A percentile compares a stretch with the other conserved stretches of the same genome.
phyloP scores from a whole-genome alignment of 1,139 yeast species.

The Debaryomyces robertsiae region DNA sequence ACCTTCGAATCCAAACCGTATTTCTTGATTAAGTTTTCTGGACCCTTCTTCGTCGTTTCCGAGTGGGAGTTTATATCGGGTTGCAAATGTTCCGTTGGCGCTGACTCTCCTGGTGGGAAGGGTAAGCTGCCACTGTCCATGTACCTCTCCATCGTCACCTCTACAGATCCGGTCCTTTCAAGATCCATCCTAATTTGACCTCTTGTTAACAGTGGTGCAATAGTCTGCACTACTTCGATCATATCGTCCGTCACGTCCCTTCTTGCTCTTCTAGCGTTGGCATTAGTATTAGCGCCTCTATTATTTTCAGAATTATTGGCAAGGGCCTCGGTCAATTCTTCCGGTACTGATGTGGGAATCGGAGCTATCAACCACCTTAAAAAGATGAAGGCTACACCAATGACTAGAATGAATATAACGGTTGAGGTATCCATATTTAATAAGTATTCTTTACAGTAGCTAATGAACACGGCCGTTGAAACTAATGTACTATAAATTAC shows the following conservation, averaged over 20 bases:
- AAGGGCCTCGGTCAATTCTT: conserved; percentile 23
- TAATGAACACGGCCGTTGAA: not conserved
- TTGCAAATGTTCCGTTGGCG: conserved; percentile 13
- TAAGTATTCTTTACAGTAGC: not conserved
- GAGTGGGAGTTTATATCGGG: conserved; percentile 6
- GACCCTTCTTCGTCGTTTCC: conserved; percentile 12
- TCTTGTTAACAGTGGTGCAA: conserved; percentile 72
- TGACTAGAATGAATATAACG: conserved; percentile 48
- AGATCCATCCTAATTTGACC: conserved; percentile 71
- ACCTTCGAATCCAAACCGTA: conserved; percentile 31
- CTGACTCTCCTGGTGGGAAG: conserved; percentile 54
- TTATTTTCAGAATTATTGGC: conserved; percentile 1
- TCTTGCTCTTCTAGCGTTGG: conserved; percentile 25
- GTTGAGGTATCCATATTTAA: conserved; percentile 55
- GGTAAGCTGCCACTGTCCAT: conserved; percentile 69
- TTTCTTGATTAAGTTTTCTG: conserved; percentile 41
- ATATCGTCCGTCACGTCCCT: conserved; percentile 74
- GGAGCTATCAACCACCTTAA: conserved; percentile 64
- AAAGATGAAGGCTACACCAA: conserved; percentile 55
- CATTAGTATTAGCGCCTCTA: not conserved
- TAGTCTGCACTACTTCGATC: conserved; percentile 83
- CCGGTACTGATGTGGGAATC: conserved; percentile 40
- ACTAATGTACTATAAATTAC: not conserved
- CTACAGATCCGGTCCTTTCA: conserved; percentile 76
- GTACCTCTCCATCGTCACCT: conserved; percentile 71